These are phyloP conservation scores for Coniochaeta sp. DNA, from an alignment of 2,329 filamentous ascomycete species.

Conservation along the genomic window DNA sequence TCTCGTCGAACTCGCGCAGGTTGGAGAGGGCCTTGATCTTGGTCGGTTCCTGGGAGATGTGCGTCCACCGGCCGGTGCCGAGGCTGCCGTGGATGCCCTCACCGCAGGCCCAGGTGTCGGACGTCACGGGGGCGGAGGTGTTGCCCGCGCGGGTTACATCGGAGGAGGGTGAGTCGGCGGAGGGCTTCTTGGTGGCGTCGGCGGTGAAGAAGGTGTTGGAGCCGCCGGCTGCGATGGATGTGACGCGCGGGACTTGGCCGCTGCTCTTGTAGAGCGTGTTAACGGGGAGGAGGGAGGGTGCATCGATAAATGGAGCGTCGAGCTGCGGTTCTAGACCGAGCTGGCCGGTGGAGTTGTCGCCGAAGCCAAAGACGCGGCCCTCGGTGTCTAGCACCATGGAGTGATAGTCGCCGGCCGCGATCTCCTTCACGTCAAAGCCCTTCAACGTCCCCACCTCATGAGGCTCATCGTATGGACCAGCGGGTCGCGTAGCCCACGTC, in stretches of 20 bases:
- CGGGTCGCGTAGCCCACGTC: conserved; percentile 69
- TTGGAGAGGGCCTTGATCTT: conserved; percentile 81
- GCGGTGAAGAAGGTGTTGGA: conserved; percentile 81
- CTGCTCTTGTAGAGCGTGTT: conserved; percentile 66
- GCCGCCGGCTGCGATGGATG: conserved; percentile 76
- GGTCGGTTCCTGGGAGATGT: conserved; percentile 68
- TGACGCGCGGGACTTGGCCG: conserved; percentile 58
- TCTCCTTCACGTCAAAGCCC: conserved; percentile 62
- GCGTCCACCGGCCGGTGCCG: conserved; percentile 84
- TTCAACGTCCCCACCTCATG: conserved; percentile 70
- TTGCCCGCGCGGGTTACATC: conserved; percentile 31
- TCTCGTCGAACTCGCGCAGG: conserved; percentile 82
- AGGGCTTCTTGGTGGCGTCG: conserved; percentile 60
- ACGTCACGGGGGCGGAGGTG: conserved; percentile 41
- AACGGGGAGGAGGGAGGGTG: conserved; percentile 64
- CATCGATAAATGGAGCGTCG: conserved; percentile 56
- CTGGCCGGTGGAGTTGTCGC: conserved; percentile 88
- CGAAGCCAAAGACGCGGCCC: conserved; percentile 78
- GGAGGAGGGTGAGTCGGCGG: conserved; percentile 19
- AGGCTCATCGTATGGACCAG: conserved; percentile 71
- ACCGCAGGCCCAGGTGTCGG: conserved; percentile 82
- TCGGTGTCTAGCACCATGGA: conserved; percentile 70
- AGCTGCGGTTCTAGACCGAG: conserved; percentile 70
- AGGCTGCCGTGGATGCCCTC: conserved; percentile 77
- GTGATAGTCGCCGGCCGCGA: conserved; percentile 83